Conservation (phyloP, 1,284 basidiomycete genomes). For the Ceratobasidium theobromae region DNA sequence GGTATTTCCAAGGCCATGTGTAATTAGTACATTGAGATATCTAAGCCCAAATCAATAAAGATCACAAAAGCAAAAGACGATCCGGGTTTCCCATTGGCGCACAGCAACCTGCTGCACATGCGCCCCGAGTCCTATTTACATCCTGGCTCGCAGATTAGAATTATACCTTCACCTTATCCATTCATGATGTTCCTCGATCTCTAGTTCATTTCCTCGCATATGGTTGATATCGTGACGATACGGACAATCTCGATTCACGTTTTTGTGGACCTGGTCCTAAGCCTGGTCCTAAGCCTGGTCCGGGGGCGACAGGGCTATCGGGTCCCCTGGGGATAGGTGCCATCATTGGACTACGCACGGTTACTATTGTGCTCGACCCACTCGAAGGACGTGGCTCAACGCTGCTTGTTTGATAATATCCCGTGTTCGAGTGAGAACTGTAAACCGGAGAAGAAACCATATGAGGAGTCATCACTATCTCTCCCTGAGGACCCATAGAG, state of each 20-base stretch:
- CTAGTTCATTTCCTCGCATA: conserved; percentile 22
- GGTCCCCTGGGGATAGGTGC: conserved; percentile 9
- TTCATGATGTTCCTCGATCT: not conserved
- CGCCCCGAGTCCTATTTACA: conserved; percentile 23
- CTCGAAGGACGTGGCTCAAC: conserved; percentile 28
- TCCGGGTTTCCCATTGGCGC: conserved; percentile 23
- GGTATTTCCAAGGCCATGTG: conserved; percentile 1
- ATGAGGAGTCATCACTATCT: conserved; percentile 13
- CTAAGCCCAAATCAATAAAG: conserved; percentile 26
- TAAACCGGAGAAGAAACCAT: conserved; percentile 24
- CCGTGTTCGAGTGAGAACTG: conserved; percentile 11
- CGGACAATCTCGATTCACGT: conserved; percentile 23
- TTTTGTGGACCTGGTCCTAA: conserved; percentile 18
- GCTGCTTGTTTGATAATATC: conserved; percentile 23
- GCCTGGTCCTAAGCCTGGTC: too few species aligned
- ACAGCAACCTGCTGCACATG: conserved; percentile 8
- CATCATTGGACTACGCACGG: conserved; percentile 22
- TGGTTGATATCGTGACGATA: conserved; percentile 25
- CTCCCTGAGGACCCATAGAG: not conserved
- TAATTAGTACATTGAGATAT: conserved; percentile 29
- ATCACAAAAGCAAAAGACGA: conserved; percentile 26
- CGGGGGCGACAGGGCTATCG: conserved; percentile 26
- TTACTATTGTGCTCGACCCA: not conserved
- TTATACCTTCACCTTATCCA: not conserved
- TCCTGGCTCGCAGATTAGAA: conserved; percentile 22